Conservation (phyloP, 257 asterid genomes). For the Primulina eburnea region DNA sequence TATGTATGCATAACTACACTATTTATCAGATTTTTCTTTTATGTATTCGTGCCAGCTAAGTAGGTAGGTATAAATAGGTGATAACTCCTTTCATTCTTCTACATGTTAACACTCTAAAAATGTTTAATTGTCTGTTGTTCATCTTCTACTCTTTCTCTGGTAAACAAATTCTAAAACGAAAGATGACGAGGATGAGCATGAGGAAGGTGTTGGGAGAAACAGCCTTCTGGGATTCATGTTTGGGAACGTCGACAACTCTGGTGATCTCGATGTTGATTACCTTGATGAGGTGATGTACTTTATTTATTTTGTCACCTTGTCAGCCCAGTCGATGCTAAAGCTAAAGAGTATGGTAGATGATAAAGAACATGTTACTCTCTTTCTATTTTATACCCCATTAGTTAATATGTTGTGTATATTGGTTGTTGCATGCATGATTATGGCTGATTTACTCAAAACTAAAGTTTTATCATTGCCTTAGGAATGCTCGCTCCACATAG, state of each 20-base stretch:
- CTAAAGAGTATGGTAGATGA: constrained; percentile 3
- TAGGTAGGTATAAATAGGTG: not conserved
- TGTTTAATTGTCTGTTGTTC: constrained; percentile 18
- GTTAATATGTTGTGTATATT: constrained; percentile 1
- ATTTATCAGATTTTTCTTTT: not conserved
- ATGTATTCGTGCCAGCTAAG: not conserved
- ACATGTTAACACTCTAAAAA: constrained; percentile 1
- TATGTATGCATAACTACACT: no score
- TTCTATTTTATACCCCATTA: not conserved
- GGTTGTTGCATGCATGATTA: not conserved
- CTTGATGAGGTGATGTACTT: constrained; percentile 79
- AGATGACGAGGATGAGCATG: constrained; percentile 96
- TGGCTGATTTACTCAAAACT: constrained; percentile 4
- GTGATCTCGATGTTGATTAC: constrained; percentile 97
- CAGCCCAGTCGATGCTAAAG: constrained; percentile 8
- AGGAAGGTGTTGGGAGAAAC: constrained; percentile 78
- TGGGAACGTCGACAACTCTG: constrained; percentile 92
- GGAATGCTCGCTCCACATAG: not conserved
- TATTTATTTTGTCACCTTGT: constrained; percentile 1
- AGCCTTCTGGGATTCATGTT: constrained; percentile 95
- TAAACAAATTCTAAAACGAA: constrained; percentile 28
- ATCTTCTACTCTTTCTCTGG: constrained; percentile 20
- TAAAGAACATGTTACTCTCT: not conserved
- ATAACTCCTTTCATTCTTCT: not conserved
- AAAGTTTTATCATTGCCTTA: constrained; percentile 11